These are phyloP conservation scores for Xylaria cubensis DNA, from an alignment of 495 filamentous ascomycete genomes.

Conservation along the genomic window DNA sequence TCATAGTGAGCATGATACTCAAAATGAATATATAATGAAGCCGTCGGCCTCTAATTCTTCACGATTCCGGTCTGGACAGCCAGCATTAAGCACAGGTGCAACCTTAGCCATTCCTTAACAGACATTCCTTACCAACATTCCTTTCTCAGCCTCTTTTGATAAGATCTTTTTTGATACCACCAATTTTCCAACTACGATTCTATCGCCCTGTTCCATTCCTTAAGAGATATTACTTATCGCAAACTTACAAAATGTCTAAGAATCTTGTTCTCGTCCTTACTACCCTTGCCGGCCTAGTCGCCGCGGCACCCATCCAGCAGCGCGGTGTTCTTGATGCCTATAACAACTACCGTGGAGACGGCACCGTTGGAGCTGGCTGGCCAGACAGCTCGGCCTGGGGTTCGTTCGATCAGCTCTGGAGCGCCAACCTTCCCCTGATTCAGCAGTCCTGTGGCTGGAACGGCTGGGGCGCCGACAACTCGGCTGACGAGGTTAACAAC, in stretches of 20 bases:
- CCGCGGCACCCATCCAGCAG: conserved; percentile 16
- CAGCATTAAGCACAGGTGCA: conserved; percentile 8
- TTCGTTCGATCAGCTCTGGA: conserved; percentile 34
- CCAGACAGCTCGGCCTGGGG: conserved; percentile 30
- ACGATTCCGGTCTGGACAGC: background rate
- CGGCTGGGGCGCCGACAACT: conserved; percentile 32
- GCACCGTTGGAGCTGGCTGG: conserved; percentile 31
- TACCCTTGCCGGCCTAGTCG: conserved; percentile 19
- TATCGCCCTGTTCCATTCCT: background rate
- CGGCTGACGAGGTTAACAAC: conserved; percentile 43
- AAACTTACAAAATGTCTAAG: conserved; percentile 25
- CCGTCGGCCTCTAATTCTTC: background rate
- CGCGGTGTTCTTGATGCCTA: conserved; percentile 14
- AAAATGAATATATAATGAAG: conserved; percentile 12
- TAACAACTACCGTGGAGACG: conserved; percentile 30
- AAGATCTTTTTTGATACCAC: background rate
- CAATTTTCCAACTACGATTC: background rate
- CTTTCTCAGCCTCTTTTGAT: conserved; percentile 6
- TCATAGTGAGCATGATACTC: background rate
- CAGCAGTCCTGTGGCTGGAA: conserved; percentile 31
- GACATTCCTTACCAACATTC: conserved; percentile 20
- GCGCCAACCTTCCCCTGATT: conserved; percentile 29
- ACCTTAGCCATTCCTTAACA: conserved; percentile 15
- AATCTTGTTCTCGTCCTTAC: background rate
- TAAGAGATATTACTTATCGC: conserved; percentile 5